Evolutionary conservation across 345 rosid species (phyloP), one percentile per base, ranked within the genome.

Genomic region (Pseudoturritis turrita): DNA sequence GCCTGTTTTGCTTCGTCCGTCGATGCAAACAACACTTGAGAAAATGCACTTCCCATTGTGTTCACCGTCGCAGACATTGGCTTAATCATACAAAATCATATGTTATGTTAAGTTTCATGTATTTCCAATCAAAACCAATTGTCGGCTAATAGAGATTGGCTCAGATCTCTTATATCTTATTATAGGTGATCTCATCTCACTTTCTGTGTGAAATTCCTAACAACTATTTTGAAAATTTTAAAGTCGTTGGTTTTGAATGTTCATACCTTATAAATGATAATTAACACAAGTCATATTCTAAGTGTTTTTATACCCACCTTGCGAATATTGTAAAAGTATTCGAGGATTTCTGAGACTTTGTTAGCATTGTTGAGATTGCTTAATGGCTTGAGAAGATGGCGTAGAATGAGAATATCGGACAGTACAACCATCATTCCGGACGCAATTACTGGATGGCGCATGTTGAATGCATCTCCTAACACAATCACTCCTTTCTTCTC

Each of bases 381-480:
- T 11, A 83, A 50, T 35, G 82, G 79, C 53, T 54, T 45, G 15
- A 80, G 81, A 46, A 83, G 82, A 65, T 56, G 60, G 12, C 81
- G 77, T 10, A 83, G 76, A 1, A 83, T 77, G 56, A 76, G 79
- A 64, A 83, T 76, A 45, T 78, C 86, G 29, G 86, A 78, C 23
- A 83, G 19, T 15, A 81, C 71, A 46, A 78, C 86, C 75, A 83
- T 83, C 86, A 78, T 83, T 47, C 84, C 86, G 6, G 82, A 81
- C 0, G 80, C 81, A 13, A 83, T 61, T 68, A 72, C 51, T 40
- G 84, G 86, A 75, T 83, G 86, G 0, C 81, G 83, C 84, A 83
- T 83, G 66, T 83, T 83, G 77, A 80, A 80, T 64, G 86, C 80
- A 75, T 80, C 84, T 21, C 84, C 84, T 70, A 80, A 65, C 37